Evolutionary conservation across 1,284 basidiomycete genomes (phyloP).

Genomic region (Sutorius eximius): DNA sequence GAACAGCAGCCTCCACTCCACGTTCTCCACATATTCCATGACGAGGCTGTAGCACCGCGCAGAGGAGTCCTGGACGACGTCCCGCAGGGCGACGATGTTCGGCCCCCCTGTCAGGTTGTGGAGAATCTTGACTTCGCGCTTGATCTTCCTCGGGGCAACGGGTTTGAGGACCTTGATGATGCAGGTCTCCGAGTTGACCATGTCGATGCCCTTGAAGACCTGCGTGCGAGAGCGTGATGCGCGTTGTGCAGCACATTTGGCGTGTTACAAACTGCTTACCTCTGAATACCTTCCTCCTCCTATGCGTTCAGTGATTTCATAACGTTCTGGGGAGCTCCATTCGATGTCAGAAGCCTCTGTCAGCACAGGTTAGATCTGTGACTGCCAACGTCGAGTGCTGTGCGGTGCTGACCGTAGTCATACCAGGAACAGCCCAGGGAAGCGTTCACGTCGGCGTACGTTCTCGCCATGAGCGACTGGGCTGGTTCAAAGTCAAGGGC

Average conservation of each 20-base stretch:
- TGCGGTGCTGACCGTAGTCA: conserved; percentile 45
- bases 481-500: conserved; percentile 17
- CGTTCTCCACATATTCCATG: conserved; percentile 84
- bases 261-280: conserved; percentile 35
- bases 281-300: conserved; percentile 82
- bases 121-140: conserved; percentile 90
- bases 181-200: conserved; percentile 75
- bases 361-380: conserved; percentile 3
- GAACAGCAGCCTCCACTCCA: conserved; percentile 83
- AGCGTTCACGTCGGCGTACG: conserved; percentile 49
- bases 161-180: conserved; percentile 92
- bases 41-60: conserved; percentile 82
- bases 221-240: conserved; percentile 26
- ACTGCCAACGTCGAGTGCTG: background rate
- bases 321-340: conserved; percentile 77
- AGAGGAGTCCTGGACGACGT: conserved; percentile 78
- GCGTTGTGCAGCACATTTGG: conserved; percentile 2
- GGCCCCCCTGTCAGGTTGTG: conserved; percentile 85
- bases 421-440: conserved; percentile 48
- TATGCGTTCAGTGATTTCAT: conserved; percentile 78
- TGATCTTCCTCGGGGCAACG: conserved; percentile 91
- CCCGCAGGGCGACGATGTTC: conserved; percentile 80
- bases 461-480: conserved; percentile 44
- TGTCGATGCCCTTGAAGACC: conserved; percentile 87
- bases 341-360: conserved; percentile 72